These are phyloP conservation scores for Ascocoryne sarcoides DNA, from an alignment of 2,329 filamentous ascomycete genomes.

Conservation along the genomic window DNA sequence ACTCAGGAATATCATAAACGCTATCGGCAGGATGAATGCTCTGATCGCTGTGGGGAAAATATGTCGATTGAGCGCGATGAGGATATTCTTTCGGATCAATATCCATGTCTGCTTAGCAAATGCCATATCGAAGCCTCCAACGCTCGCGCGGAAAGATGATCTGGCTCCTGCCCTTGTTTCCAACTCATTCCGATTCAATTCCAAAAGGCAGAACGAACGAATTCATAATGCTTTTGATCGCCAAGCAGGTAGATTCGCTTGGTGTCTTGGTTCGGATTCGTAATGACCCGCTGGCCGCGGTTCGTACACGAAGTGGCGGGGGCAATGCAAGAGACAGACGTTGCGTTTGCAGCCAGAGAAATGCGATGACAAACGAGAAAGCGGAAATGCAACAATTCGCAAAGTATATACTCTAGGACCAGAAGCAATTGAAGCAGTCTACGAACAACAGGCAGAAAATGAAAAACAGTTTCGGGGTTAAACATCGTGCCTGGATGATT, in stretches of 20 bases:
- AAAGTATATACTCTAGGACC: background rate
- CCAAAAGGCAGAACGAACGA: background rate
- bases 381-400: background rate
- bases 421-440: background rate
- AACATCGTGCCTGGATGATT: background rate
- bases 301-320: background rate
- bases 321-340: background rate
- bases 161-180: background rate
- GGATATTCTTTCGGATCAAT: slow-evolving; percentile 52
- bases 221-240: background rate
- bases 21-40: slow-evolving; percentile 50
- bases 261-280: background rate
- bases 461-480: background rate
- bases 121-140: slow-evolving; percentile 33
- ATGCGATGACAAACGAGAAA: background rate
- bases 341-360: too few relatives aligned
- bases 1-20: slow-evolving; percentile 50
- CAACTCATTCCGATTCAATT: background rate
- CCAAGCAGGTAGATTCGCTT: background rate
- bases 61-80: slow-evolving; percentile 49
- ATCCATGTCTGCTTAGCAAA: slow-evolving; percentile 51
- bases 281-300: background rate
- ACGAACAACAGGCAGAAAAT: background rate
- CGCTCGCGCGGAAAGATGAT: background rate
- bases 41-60: slow-evolving; percentile 42